Conservation (phyloP, 768 basidiomycete genomes). For the Trametes maxima region DNA sequence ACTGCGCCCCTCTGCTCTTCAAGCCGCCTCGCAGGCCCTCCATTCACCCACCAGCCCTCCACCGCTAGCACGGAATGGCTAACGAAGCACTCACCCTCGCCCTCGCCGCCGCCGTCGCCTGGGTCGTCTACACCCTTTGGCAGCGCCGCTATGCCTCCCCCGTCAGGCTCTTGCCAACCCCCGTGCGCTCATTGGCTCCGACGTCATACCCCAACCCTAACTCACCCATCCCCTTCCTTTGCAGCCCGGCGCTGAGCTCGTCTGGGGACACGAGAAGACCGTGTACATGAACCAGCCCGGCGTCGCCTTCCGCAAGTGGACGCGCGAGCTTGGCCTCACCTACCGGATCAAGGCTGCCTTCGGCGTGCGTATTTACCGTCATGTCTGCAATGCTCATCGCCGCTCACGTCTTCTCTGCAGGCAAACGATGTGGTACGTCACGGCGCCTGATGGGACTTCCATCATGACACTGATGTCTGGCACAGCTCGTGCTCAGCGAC, state of each 20-base stretch:
- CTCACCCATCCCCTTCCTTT: too few species aligned
- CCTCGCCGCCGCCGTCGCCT: too few species aligned
- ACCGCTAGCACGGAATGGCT: too few species aligned
- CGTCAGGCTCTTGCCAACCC: too few species aligned
- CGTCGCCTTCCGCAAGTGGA: constrained; percentile 15
- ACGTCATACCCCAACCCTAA: too few species aligned
- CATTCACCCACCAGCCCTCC: too few species aligned
- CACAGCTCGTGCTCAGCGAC: constrained; percentile 27
- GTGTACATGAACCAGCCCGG: constrained; percentile 17
- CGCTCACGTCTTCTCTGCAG: not conserved
- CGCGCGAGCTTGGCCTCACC: constrained; percentile 13
- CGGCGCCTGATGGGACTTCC: not conserved
- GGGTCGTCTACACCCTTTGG: too few species aligned
- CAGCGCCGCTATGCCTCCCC: too few species aligned
- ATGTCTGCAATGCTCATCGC: not conserved
- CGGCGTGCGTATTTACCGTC: constrained; percentile 3
- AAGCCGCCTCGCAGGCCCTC: too few species aligned
- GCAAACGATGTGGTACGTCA: not conserved
- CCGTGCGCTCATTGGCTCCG: too few species aligned
- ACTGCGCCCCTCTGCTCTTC: too few species aligned
- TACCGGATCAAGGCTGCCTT: constrained; percentile 24
- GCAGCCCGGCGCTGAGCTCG: not conserved
- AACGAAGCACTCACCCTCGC: too few species aligned
- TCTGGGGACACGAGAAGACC: constrained; percentile 23
- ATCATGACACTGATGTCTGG: not conserved